A percentile compares a stretch with the other conserved stretches of the same genome.
These are phyloP conservation scores for Zychaea mexicana DNA, from an alignment of 371 early-diverging fungal genomes.

Conservation along the genomic window DNA sequence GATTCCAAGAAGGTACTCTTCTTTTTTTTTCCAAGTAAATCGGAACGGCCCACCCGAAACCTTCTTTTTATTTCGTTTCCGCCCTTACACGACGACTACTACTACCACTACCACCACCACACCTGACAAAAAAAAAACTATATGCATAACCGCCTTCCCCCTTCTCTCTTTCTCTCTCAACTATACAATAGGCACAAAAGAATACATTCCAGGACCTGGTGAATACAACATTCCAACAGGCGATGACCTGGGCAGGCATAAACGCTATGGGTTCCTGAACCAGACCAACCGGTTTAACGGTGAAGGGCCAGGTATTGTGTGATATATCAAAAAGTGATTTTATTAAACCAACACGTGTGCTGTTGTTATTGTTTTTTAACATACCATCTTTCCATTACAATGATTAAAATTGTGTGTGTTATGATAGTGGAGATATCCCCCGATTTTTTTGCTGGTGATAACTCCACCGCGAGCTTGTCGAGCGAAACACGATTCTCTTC, in stretches of 20 bases:
- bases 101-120: no score
- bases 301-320: conserved; percentile 18
- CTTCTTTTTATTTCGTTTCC: no score
- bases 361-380: no score
- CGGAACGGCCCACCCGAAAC: no score
- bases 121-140: no score
- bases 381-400: not conserved
- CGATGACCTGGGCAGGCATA: conserved; percentile 26
- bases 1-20: conserved; percentile 39
- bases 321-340: not conserved
- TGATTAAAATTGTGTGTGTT: not conserved
- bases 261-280: conserved; percentile 33
- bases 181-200: conserved; percentile 25
- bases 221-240: conserved; percentile 36
- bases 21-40: no score
- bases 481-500: conserved; percentile 24
- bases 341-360: not conserved
- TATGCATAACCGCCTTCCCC: no score
- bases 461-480: conserved; percentile 22
- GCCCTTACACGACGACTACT: no score
- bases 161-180: no score
- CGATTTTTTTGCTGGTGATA: conserved; percentile 16
- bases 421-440: conserved; percentile 6
- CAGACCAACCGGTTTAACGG: conserved; percentile 30
- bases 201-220: conserved; percentile 46